Conservation (phyloP, 2,329 filamentous ascomycete genomes). For the Amylocarpus encephaloides region DNA sequence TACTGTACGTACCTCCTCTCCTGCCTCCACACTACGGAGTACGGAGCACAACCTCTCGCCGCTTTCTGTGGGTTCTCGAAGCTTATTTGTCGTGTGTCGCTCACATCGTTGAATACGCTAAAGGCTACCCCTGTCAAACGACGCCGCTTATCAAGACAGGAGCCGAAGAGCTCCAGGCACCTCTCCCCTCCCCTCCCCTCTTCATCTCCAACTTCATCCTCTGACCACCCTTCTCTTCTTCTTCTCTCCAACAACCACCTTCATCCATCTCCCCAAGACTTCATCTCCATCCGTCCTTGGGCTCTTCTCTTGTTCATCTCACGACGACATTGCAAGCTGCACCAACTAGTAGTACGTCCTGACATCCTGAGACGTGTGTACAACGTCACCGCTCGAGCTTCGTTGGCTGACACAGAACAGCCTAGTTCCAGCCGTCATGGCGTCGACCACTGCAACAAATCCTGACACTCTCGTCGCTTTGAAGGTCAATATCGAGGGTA, state of each 20-base stretch:
- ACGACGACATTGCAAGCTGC: slow-evolving; percentile 8
- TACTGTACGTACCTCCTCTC: too few relatives aligned
- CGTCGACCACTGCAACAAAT: slow-evolving; percentile 27
- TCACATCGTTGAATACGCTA: slow-evolving; percentile 9
- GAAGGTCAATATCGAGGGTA: slow-evolving; percentile 75
- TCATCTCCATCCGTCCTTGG: slow-evolving; percentile 3
- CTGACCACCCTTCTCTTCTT: background rate
- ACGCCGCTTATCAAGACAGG: slow-evolving; percentile 15
- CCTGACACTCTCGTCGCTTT: slow-evolving; percentile 74
- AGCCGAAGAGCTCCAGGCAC: slow-evolving; percentile 16
- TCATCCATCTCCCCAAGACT: background rate
- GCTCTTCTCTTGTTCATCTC: slow-evolving; percentile 5
- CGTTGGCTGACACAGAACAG: slow-evolving; percentile 22
- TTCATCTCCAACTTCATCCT: slow-evolving; percentile 6
- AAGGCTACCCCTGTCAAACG: slow-evolving; percentile 6
- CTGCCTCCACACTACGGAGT: too few relatives aligned
- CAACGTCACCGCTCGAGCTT: slow-evolving; percentile 25
- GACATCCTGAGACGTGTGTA: slow-evolving; percentile 16
- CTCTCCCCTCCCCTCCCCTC: slow-evolving; percentile 12
- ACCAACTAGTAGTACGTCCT: slow-evolving; percentile 14
- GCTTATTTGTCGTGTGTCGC: slow-evolving; percentile 12
- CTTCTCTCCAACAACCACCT: background rate
- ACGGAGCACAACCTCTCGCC: background rate
- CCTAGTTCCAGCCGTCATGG: slow-evolving; percentile 27
- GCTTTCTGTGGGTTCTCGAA: slow-evolving; percentile 12